phyloP scores from a whole-genome alignment of 352 stramenopile species.

The Achlya hypogyna region DNA sequence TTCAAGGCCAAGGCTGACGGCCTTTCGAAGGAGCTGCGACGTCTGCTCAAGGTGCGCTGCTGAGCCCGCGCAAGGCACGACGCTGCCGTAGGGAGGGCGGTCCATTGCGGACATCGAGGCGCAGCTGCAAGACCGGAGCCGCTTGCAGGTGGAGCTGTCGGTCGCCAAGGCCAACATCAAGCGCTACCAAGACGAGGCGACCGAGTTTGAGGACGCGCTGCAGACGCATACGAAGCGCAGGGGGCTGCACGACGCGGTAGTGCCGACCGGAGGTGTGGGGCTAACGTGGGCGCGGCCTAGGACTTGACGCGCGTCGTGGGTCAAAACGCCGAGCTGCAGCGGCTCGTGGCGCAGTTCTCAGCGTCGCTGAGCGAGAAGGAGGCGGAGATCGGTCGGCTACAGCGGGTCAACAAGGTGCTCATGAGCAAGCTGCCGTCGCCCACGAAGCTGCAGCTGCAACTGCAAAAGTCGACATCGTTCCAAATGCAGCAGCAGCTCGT shows the following conservation, averaged over 20 bases:
- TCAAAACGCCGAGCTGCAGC: constrained; percentile 14
- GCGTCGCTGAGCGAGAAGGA: neutral
- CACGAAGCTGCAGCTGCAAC: neutral
- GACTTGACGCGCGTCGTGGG: constrained; percentile 4
- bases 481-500: neutral
- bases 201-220: constrained; percentile 10
- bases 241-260: constrained; percentile 10
- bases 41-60: constrained; percentile 6
- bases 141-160: constrained; percentile 4
- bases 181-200: constrained; percentile 10
- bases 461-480: constrained; percentile 15
- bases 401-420: neutral
- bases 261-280: neutral
- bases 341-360: constrained; percentile 17
- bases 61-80: too few species aligned
- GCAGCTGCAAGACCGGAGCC: neutral
- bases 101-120: constrained; percentile 2
- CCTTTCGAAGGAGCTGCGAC: constrained; percentile 1
- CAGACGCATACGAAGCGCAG: constrained; percentile 7
- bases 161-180: constrained; percentile 15
- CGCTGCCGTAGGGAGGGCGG: neutral
- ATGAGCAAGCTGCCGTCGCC: neutral
- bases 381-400: neutral
- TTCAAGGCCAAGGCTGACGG: constrained; percentile 3
- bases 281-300: neutral